A percentile compares a stretch with the other conserved stretches of the same genome.
Evolutionary conservation across 2,329 filamentous ascomycete genomes (phyloP).

Genomic region (Arthrobotrys pseudoclavata): DNA sequence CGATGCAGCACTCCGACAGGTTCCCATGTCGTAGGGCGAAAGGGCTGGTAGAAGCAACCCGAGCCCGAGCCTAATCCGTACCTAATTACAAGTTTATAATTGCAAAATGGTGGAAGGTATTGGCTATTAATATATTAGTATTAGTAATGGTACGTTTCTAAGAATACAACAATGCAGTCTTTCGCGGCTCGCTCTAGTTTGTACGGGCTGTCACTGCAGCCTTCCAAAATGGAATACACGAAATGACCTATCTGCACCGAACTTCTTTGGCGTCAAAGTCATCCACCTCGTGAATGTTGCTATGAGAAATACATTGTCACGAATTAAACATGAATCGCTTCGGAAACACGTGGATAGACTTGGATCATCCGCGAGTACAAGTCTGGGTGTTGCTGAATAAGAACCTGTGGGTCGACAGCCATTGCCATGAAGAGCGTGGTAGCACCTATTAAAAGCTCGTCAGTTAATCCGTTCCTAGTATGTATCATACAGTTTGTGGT

Average conservation of each 20-base stretch:
- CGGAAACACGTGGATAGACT: slow-evolving; percentile 86
- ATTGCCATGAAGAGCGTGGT: slow-evolving; percentile 63
- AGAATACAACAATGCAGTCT: neutral
- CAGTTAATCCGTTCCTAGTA: neutral
- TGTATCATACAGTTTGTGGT: slow-evolving; percentile 56
- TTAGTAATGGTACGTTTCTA: neutral
- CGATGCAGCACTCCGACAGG: no score
- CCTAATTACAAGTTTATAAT: neutral
- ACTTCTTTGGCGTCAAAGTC: neutral
- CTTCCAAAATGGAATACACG: neutral
- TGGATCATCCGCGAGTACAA: slow-evolving; percentile 82
- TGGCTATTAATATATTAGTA: slow-evolving; percentile 16
- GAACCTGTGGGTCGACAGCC: slow-evolving; percentile 78
- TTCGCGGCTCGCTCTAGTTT: neutral
- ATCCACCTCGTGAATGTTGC: neutral
- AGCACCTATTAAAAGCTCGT: neutral
- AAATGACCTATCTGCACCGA: neutral
- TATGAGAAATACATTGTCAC: neutral
- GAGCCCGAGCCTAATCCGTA: no score
- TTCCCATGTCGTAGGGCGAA: no score
- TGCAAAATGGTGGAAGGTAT: neutral
- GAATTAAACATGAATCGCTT: slow-evolving; percentile 71
- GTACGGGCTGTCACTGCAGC: neutral
- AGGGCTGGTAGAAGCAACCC: no score
- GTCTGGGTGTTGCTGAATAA: slow-evolving; percentile 84